phyloP scores from a whole-genome alignment of 768 basidiomycete genomes.

The Cubamyces sp. region DNA sequence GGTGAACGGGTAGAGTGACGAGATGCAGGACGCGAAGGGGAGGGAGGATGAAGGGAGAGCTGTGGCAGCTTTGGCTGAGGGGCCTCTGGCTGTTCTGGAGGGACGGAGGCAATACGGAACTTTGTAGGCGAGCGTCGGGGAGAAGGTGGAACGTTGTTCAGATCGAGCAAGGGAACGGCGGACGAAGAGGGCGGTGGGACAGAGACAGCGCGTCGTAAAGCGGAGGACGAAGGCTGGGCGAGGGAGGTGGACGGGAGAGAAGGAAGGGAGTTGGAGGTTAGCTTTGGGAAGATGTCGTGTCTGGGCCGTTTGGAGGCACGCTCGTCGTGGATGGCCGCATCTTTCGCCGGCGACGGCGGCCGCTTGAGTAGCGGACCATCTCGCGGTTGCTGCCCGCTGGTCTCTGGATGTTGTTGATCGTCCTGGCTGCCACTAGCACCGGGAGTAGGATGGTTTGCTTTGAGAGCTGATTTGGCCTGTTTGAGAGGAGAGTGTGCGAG shows the following conservation, averaged over 20 bases:
- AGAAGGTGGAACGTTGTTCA: conserved; percentile 24
- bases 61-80: not conserved
- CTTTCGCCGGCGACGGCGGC: conserved; percentile 17
- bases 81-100: conserved; percentile 8
- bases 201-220: conserved; percentile 20
- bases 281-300: conserved; percentile 12
- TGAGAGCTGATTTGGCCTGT: conserved; percentile 7
- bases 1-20: not conserved
- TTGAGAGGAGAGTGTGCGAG: conserved; percentile 15
- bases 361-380: conserved; percentile 12
- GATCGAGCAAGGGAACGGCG: conserved; percentile 24
- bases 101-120: conserved; percentile 28
- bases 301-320: conserved; percentile 18
- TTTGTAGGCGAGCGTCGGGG: conserved; percentile 25
- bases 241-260: not conserved
- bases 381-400: too few species aligned
- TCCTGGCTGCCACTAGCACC: too few species aligned
- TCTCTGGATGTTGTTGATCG: too few species aligned
- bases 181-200: conserved; percentile 20
- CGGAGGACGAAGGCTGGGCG: not conserved
- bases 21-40: not conserved
- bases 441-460: not conserved
- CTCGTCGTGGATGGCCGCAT: conserved; percentile 11
- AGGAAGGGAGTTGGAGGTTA: conserved; percentile 17
- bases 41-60: not conserved